phyloP scores from a whole-genome alignment of 2,329 filamentous ascomycete species.

The Ophiognomonia clavigignenti-juglandacearum region DNA sequence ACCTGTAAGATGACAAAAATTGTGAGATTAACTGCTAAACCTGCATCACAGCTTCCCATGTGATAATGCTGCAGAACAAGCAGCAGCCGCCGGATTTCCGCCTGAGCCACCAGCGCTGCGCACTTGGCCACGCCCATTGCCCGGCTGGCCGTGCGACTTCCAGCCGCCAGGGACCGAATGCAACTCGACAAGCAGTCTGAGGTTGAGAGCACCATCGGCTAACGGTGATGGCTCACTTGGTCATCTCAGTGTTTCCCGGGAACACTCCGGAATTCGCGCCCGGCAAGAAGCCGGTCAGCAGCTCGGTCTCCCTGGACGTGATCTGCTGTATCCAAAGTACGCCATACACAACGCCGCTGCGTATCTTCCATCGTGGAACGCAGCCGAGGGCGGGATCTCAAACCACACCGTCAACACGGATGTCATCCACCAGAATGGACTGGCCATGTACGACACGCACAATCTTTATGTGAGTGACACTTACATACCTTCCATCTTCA shows the following conservation, averaged over 20 bases:
- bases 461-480: conserved; percentile 2
- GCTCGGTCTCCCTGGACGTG: conserved; percentile 55
- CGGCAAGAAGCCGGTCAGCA: conserved; percentile 32
- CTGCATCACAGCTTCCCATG: conserved; percentile 39
- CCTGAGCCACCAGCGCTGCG: conserved; percentile 60
- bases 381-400: conserved; percentile 40
- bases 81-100: conserved; percentile 40
- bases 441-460: conserved; percentile 62
- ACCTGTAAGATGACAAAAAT: neutral
- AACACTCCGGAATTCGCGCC: conserved; percentile 13
- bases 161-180: conserved; percentile 49
- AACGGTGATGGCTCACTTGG: neutral
- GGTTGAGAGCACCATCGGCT: neutral
- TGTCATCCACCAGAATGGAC: conserved; percentile 62
- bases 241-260: conserved; percentile 1
- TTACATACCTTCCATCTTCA: no score
- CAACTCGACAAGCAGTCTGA: conserved; percentile 21
- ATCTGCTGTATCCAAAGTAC: conserved; percentile 62
- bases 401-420: conserved; percentile 63
- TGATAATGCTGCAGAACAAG: conserved; percentile 34
- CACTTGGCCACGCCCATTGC: conserved; percentile 57
- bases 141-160: conserved; percentile 64
- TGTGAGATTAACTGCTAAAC: neutral
- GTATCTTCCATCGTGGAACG: conserved; percentile 34
- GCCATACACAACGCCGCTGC: conserved; percentile 59